Evolutionary conservation across 495 filamentous ascomycete species (phyloP), one percentile per base, ranked within the genome.

Genomic region (Bombardia bombarda): DNA sequence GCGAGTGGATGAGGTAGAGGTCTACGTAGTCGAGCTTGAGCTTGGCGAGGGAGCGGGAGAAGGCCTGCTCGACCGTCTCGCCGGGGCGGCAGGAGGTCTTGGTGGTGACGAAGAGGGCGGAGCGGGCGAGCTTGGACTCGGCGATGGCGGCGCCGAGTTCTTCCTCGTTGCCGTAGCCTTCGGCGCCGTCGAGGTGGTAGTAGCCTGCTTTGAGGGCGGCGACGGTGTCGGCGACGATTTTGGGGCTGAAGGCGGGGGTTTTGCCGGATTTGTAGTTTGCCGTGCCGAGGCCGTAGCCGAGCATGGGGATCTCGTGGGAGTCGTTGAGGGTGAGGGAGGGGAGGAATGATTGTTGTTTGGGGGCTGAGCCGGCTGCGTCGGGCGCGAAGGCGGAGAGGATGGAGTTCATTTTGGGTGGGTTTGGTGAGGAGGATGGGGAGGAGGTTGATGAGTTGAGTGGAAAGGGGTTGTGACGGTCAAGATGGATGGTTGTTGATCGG

Each of bases 11-110:
- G 4, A 94, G 66, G 57, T 90, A 94, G 62, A 89, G 67, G 62
- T 95, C 87, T 4, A 95, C 84, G 62, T 93, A 88, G 40, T 83
- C 78, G 21, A 92, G 59, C 14, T 79, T 74, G 9, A 95, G 70
- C 52, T 84, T 87, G 55, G 82, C 69, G 49, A 94, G 69, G 39
- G 86, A 93, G 8, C 58, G 61, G 19, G 77, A 72, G 47, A 95
- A 78, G n/a, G 83, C 78, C 13, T 56, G 58, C 2, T 77, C 67
- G 48, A 84, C 80, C 38, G 90, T 74, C 42, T 66, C 61, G 25
- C 54, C 57, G 7, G 62, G 55, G 3, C 77, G 73, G 38, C 72
- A 80, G 50, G 67, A 75, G 17, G 72, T 69, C 52, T 95, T 93
- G 49, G 84, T 90, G 4, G 81, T 85, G 19, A 94, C 69, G 66